Percentiles rank a stretch among this genome's conserved stretches.
Evolutionary conservation across 768 basidiomycete species (phyloP).

Genomic region (Suillus ampliporus): DNA sequence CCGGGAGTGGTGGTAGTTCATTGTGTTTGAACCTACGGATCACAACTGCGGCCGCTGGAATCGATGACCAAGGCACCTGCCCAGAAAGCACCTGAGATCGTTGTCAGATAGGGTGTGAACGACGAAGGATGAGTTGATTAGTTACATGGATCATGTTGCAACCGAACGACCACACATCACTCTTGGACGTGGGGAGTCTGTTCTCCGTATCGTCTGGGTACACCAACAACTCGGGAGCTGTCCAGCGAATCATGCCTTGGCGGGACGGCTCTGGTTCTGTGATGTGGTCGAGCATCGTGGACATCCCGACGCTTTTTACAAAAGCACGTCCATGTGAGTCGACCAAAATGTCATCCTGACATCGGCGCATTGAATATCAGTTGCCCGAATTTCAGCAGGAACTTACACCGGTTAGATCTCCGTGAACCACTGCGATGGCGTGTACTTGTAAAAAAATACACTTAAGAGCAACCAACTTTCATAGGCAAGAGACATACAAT

Average conservation of each 20-base stretch:
- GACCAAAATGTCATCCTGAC: constrained; percentile 16
- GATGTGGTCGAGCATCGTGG: constrained; percentile 44
- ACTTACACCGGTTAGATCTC: constrained; percentile 15
- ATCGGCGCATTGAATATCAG: not conserved
- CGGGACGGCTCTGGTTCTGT: no score
- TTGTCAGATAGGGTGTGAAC: no score
- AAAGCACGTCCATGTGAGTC: constrained; percentile 5
- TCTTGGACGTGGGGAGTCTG: constrained; percentile 4
- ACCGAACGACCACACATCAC: constrained; percentile 29
- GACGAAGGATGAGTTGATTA: no score
- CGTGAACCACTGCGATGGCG: constrained; percentile 10
- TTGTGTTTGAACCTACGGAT: no score
- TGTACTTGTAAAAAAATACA: constrained; percentile 13
- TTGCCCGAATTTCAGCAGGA: not conserved
- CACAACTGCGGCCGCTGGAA: no score
- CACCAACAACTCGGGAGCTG: constrained; percentile 23
- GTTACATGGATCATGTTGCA: constrained; percentile 28
- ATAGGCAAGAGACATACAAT: constrained; percentile 33
- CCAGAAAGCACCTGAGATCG: constrained; percentile 10
- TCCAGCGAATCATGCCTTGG: constrained; percentile 15
- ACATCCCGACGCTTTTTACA: constrained; percentile 47
- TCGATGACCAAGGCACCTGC: constrained; percentile 11
- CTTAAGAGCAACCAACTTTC: not conserved
- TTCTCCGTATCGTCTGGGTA: no score
- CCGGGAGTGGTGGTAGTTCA: no score